Conservation (phyloP, 2,329 filamentous ascomycete species). For the Ustulina deusta region DNA sequence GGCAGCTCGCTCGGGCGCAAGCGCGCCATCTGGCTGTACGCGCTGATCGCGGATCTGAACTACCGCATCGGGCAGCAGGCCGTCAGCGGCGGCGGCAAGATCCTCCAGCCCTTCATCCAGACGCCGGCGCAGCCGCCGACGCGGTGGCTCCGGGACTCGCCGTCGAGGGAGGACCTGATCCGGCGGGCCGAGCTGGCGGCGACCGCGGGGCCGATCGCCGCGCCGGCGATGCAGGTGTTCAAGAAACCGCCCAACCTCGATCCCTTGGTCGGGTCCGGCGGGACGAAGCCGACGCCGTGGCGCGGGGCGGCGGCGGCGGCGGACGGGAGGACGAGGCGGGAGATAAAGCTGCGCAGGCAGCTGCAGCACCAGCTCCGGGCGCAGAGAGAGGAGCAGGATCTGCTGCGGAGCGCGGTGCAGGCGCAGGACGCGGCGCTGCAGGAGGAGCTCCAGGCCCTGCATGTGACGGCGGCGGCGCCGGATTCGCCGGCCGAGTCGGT, state of each 20-base stretch:
- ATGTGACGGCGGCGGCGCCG: neutral
- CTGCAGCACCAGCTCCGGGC: too few species aligned
- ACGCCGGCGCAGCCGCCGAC: neutral
- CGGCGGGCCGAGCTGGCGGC: neutral
- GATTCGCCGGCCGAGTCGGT: too few species aligned
- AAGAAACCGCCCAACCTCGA: too few species aligned
- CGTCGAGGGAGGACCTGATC: neutral
- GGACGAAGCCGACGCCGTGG: too few species aligned
- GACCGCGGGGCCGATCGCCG: neutral
- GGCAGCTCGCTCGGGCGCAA: slow-evolving; percentile 13
- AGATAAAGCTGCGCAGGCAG: too few species aligned
- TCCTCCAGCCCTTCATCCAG: slow-evolving; percentile 8
- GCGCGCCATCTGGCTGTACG: slow-evolving; percentile 21
- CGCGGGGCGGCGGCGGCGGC: too few species aligned
- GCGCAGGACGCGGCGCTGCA: neutral
- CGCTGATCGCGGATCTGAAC: slow-evolving; percentile 7
- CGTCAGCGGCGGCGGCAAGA: neutral
- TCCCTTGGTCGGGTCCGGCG: too few species aligned
- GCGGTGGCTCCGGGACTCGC: neutral
- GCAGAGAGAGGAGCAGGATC: neutral
- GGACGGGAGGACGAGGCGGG: too few species aligned
- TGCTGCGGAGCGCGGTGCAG: neutral
- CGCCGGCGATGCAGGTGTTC: too few species aligned
- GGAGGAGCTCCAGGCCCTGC: neutral
- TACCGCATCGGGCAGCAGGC: neutral